A percentile compares a stretch with the other conserved stretches of the same genome.
Evolutionary conservation across 768 basidiomycete species (phyloP).

Genomic region (Collybiopsis confluens): DNA sequence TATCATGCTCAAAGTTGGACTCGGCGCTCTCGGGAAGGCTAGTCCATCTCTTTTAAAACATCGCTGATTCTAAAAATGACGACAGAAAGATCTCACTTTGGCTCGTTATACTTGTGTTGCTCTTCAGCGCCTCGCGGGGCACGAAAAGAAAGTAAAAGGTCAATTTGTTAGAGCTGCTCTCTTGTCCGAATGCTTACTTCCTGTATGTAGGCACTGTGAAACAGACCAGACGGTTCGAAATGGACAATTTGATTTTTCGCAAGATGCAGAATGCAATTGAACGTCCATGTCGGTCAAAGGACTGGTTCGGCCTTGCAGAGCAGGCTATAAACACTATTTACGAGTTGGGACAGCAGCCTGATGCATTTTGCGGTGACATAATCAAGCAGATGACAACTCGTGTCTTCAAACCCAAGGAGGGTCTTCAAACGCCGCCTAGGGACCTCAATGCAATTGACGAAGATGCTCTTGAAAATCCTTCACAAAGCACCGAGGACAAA

Average conservation of each 20-base stretch:
- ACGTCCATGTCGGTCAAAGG: conserved; percentile 74
- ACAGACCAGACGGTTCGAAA: conserved; percentile 84
- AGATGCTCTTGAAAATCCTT: conserved; percentile 33
- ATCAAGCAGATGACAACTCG: conserved; percentile 77
- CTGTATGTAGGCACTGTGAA: conserved; percentile 72
- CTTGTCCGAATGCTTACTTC: not conserved
- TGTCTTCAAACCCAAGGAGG: conserved; percentile 51
- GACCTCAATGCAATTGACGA: conserved; percentile 55
- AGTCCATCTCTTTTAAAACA: conserved; percentile 4
- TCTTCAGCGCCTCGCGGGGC: conserved; percentile 87
- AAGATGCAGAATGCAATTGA: conserved; percentile 81
- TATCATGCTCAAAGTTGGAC: conserved; percentile 76
- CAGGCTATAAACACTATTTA: conserved; percentile 97
- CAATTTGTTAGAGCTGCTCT: conserved; percentile 3
- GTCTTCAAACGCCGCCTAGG: conserved; percentile 19
- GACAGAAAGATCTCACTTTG: conserved; percentile 79
- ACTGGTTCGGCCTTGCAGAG: conserved; percentile 97
- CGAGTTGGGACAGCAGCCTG: conserved; percentile 90
- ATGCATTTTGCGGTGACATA: conserved; percentile 71
- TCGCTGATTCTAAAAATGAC: not conserved
- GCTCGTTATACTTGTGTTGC: conserved; percentile 94
- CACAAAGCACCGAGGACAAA: conserved; percentile 39
- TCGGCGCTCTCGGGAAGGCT: conserved; percentile 84
- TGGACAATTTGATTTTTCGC: conserved; percentile 82
- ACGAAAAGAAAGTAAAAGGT: conserved; percentile 97